These are phyloP conservation scores for Podila verticillata DNA, from an alignment of 192 early-diverging fungal species.

Conservation along the genomic window DNA sequence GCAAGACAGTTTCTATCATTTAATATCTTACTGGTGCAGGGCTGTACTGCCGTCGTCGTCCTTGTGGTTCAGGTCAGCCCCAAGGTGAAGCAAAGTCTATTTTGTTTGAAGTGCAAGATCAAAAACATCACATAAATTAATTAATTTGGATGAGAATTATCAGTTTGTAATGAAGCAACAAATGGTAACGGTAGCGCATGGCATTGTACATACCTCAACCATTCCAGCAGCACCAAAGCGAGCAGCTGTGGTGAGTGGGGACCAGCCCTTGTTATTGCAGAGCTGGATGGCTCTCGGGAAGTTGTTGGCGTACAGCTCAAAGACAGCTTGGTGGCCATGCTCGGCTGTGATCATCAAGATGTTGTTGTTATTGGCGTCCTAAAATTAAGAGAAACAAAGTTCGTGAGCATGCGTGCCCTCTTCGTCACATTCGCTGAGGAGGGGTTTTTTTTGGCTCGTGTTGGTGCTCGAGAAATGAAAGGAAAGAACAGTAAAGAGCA, in stretches of 20 bases:
- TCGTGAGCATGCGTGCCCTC: neutral
- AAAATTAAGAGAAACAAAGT: neutral
- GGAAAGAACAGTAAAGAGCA: neutral
- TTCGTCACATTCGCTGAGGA: neutral
- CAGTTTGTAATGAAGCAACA: neutral
- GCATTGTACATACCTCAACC: slow-evolving; percentile 24
- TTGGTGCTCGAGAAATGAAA: neutral
- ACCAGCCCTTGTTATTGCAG: slow-evolving; percentile 47
- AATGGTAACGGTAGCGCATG: neutral
- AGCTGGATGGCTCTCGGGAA: slow-evolving; percentile 35
- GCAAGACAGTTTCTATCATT: neutral
- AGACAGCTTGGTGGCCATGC: slow-evolving; percentile 40
- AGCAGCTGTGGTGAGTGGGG: slow-evolving; percentile 35
- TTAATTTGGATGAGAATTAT: neutral
- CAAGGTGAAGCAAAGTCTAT: slow-evolving; percentile 39
- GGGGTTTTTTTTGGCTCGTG: neutral
- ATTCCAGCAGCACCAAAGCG: slow-evolving; percentile 32
- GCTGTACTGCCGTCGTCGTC: slow-evolving; percentile 46
- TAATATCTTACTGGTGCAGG: slow-evolving; percentile 35
- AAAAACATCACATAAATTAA: no score
- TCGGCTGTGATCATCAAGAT: slow-evolving; percentile 43
- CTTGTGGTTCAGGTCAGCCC: slow-evolving; percentile 43
- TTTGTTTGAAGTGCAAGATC: no score
- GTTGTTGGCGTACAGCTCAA: slow-evolving; percentile 41
- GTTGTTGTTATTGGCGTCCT: slow-evolving; percentile 45